Conservation (phyloP, 1,284 basidiomycete species). For the Trichosporon sp. region DNA sequence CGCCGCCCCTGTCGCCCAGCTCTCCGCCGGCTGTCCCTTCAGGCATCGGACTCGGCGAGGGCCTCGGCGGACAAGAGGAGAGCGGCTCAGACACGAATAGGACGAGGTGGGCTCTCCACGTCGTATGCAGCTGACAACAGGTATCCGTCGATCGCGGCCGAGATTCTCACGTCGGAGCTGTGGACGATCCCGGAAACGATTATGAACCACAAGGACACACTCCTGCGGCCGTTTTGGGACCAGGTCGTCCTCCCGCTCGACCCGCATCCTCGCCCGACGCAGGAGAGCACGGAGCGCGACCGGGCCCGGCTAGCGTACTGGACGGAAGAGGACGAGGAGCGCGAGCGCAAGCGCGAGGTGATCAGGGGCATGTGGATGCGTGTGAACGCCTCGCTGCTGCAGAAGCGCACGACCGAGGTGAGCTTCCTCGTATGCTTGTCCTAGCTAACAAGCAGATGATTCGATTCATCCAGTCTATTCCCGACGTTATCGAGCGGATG, state of each 20-base stretch:
- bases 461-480: conserved; percentile 77
- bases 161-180: conserved; percentile 91
- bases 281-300: conserved; percentile 38
- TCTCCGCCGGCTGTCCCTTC: background rate
- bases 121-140: conserved; percentile 48
- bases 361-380: conserved; percentile 61
- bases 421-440: conserved; percentile 31
- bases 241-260: conserved; percentile 57
- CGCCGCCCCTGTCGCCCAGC: background rate
- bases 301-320: conserved; percentile 33
- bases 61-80: conserved; percentile 23
- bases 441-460: conserved; percentile 64
- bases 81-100: conserved; percentile 22
- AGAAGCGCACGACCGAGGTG: conserved; percentile 84
- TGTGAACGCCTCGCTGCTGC: conserved; percentile 79
- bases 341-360: conserved; percentile 50
- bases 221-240: conserved; percentile 88
- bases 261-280: conserved; percentile 22
- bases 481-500: conserved; percentile 74
- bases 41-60: conserved; percentile 31
- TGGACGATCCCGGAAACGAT: conserved; percentile 91
- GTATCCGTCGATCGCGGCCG: conserved; percentile 90
- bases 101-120: conserved; percentile 27
- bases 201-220: conserved; percentile 56
- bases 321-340: conserved; percentile 41